phyloP scores from a whole-genome alignment of 768 basidiomycete genomes.

The Leccinum arenicola region DNA sequence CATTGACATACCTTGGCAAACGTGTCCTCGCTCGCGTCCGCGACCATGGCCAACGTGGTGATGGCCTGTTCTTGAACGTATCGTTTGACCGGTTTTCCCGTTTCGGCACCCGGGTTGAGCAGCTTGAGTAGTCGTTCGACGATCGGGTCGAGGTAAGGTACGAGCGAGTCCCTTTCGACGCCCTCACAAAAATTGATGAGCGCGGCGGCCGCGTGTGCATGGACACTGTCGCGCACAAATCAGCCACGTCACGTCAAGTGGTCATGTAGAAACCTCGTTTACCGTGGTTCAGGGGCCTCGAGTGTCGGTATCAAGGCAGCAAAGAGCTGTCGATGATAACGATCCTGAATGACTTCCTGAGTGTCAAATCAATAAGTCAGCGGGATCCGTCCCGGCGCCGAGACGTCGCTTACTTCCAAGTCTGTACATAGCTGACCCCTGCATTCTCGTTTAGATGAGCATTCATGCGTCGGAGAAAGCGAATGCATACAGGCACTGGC shows the following conservation, averaged over 20 bases:
- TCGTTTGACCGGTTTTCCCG: constrained; percentile 40
- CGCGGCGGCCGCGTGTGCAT: constrained; percentile 83
- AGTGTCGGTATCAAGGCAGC: constrained; percentile 68
- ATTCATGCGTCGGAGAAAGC: background rate
- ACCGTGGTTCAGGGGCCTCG: constrained; percentile 75
- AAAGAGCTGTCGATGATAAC: constrained; percentile 67
- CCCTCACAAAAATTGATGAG: constrained; percentile 92
- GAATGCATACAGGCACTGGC: constrained; percentile 72
- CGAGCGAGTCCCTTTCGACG: constrained; percentile 66
- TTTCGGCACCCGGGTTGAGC: constrained; percentile 49
- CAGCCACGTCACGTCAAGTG: background rate
- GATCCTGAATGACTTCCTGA: constrained; percentile 73
- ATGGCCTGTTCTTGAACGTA: constrained; percentile 90
- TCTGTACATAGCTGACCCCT: constrained; percentile 91
- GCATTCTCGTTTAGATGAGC: constrained; percentile 1
- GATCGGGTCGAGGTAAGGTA: constrained; percentile 78
- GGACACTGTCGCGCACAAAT: constrained; percentile 51
- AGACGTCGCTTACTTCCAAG: constrained; percentile 56
- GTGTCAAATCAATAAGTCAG: background rate
- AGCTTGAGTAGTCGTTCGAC: constrained; percentile 61
- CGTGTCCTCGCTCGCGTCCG: constrained; percentile 75
- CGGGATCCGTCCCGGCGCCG: background rate
- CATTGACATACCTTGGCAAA: constrained; percentile 59
- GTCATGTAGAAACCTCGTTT: constrained; percentile 8
- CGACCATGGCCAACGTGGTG: constrained; percentile 86